These are phyloP conservation scores for Aureobasidium sp. DNA, from an alignment of 2,329 filamentous ascomycete genomes.

Conservation along the genomic window DNA sequence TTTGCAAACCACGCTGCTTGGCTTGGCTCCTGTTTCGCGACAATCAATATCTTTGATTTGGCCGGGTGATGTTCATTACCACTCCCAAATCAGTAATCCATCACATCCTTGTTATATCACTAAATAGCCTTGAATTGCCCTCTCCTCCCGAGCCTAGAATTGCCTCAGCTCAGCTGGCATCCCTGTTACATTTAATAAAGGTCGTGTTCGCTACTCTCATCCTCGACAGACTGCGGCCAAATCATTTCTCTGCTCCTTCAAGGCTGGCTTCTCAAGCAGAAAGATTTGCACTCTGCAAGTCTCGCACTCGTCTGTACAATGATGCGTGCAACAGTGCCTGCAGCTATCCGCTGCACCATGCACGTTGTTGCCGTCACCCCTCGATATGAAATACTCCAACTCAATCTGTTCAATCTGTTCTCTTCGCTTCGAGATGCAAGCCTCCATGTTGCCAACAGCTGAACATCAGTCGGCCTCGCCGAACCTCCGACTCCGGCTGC, in stretches of 20 bases:
- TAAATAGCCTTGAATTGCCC: background rate
- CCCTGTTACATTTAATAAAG: background rate
- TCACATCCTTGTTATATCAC: background rate
- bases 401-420: background rate
- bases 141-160: background rate
- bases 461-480: background rate
- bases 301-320: background rate
- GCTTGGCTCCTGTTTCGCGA: background rate
- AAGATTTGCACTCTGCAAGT: background rate
- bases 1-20: background rate
- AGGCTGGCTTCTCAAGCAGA: background rate
- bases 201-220: background rate
- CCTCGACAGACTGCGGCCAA: background rate
- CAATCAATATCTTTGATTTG: background rate
- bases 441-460: background rate
- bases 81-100: background rate
- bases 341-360: background rate
- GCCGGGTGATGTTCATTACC: constrained; percentile 7
- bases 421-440: background rate
- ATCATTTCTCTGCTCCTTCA: background rate
- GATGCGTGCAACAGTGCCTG: constrained; percentile 1
- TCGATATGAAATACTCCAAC: background rate
- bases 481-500: background rate
- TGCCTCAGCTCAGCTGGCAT: background rate
- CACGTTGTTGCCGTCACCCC: background rate